Evolutionary conservation across 495 filamentous ascomycete species (phyloP), one percentile per base, ranked within the genome.

Genomic region (Podospora pseudocomata): DNA sequence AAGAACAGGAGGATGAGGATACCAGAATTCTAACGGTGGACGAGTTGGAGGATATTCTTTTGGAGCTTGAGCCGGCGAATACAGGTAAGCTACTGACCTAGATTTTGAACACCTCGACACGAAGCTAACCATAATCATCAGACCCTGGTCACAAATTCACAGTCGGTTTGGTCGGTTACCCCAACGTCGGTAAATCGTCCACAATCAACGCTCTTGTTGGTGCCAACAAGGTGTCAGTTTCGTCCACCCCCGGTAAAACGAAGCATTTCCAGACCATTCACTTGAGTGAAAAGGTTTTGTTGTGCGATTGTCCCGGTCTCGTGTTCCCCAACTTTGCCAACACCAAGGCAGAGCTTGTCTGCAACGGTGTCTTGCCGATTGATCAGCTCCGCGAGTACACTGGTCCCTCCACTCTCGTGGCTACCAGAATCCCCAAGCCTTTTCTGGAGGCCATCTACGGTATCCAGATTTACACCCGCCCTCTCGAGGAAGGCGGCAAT

Each of bases 211-310:
- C 96, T 15, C 87, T 99, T 55, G 92, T 97, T 67, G 96, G 96
- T 63, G 90, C 96, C 65, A 98, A 97, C 85, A 98, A 98, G 80
- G 96, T 99, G 4, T 97, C 94, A 2, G 96, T 99, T 55, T 98
- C 96, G 54, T 89, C 94, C 30, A 99, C 96, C 2, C 96, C 96
- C 5, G 96, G 96, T 67, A 99, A 98, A 80, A 99, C 96, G 11
- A 99, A 99, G 81, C 96, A 99, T 74, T 99, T 99, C 82, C 96
- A 99, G 78, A 99, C 96, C 19, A 93, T 99, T 70, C 94, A 97
- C 77, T 85, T 98, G 60, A 93, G 91, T 69, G 89, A 93, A 18
- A 85, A 88, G 69, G 91, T 98, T 70, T 86, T 97, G 71, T 85
- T 99, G 23, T 98, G 96, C 81, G 96, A 99, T 88, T 99, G 96